Percentiles rank a stretch among this genome's conserved stretches.
These are phyloP conservation scores for Colletotrichum eleusines DNA, from an alignment of 2,329 filamentous ascomycete genomes.

Conservation along the genomic window DNA sequence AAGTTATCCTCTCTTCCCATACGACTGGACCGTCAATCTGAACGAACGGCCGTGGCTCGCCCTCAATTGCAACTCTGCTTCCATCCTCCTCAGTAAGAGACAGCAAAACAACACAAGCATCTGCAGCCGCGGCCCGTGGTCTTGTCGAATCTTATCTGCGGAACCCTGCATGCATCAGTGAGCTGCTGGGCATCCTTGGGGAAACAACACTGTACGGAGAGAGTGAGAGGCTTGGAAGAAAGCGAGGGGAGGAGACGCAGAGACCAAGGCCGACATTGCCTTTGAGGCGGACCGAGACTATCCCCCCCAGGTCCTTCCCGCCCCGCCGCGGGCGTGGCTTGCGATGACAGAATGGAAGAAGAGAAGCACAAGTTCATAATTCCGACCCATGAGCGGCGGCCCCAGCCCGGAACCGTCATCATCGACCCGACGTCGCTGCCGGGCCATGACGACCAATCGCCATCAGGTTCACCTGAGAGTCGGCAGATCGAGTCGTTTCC, in stretches of 20 bases:
- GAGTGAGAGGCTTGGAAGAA: background rate
- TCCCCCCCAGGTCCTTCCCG: background rate
- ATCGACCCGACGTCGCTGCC: slow-evolving; percentile 8
- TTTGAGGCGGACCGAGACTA: background rate
- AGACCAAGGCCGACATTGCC: background rate
- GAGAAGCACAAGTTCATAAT: slow-evolving; percentile 41
- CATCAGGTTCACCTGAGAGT: slow-evolving; percentile 27
- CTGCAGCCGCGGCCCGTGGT: slow-evolving; percentile 28
- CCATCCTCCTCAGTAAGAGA: background rate
- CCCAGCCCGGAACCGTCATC: slow-evolving; percentile 6
- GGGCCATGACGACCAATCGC: slow-evolving; percentile 1
- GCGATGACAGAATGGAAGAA: slow-evolving; percentile 34
- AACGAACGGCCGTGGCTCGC: background rate
- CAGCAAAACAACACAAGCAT: slow-evolving; percentile 1
- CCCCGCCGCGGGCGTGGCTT: slow-evolving; percentile 21
- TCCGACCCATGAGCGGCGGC: slow-evolving; percentile 32
- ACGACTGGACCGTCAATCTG: slow-evolving; percentile 9
- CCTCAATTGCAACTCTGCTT: background rate
- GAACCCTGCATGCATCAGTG: slow-evolving; percentile 23
- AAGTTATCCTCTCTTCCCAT: slow-evolving; percentile 19
- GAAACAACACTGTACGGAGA: background rate
- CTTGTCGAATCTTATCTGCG: slow-evolving; percentile 11
- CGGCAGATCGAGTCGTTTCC: slow-evolving; percentile 29
- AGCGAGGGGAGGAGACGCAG: background rate
- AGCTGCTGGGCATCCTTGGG: background rate